Conservation (phyloP, 2,329 filamentous ascomycete genomes). For the Colletotrichum limetticola region DNA sequence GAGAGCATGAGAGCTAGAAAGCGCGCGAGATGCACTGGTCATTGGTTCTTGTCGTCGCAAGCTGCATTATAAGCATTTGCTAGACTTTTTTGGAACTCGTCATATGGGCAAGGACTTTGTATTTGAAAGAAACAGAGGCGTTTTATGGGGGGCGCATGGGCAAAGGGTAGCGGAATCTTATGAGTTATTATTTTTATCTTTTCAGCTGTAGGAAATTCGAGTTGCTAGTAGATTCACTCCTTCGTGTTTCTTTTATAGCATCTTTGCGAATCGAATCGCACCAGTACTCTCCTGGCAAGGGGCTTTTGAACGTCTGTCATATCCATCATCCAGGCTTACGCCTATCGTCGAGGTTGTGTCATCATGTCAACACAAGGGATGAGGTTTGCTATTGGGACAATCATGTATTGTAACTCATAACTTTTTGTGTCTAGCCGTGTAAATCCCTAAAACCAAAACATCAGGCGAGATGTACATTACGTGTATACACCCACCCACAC, state of each 20-base stretch:
- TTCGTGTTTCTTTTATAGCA: background rate
- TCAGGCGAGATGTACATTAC: no score
- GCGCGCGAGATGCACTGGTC: background rate
- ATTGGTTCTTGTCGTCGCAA: background rate
- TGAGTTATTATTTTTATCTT: background rate
- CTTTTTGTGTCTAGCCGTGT: no score
- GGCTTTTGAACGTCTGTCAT: no score
- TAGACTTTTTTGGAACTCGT: background rate
- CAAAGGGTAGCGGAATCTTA: slow-evolving; percentile 14
- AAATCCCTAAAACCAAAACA: no score
- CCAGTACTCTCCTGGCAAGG: no score
- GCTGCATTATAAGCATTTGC: background rate
- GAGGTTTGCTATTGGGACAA: no score
- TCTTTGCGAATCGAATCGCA: background rate
- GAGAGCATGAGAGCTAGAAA: background rate
- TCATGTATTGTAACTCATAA: no score
- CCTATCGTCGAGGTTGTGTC: no score
- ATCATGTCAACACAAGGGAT: no score
- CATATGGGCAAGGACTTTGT: background rate
- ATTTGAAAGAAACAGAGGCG: slow-evolving; percentile 8
- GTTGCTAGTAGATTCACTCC: background rate
- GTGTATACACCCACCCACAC: no score
- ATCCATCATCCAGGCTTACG: background rate
- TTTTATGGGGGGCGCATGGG: slow-evolving; percentile 18
- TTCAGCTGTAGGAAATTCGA: background rate